Evolutionary conservation across 306 rosid genomes (phyloP), one percentile per base, ranked within the genome.

Genomic region (Gynostemma pentaphyllum): DNA sequence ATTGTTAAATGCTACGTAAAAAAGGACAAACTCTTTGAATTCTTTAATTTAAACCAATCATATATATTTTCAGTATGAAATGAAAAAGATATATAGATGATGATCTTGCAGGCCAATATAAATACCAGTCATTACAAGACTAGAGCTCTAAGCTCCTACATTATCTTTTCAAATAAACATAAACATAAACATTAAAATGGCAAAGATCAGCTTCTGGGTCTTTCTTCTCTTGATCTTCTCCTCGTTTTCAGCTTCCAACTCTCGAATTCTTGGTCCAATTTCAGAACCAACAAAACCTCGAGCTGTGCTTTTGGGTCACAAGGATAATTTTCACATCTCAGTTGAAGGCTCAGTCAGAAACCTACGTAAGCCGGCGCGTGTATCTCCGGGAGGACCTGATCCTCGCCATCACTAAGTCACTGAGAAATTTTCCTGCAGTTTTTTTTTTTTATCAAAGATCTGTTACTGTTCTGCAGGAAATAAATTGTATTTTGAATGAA

Each of bases 371-470:
- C 21, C 2, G 48, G 39, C 37, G 3, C 67, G 67, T 13, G 27
- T 13, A 23, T 22, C 53, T 9, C 68, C 68, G 16, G 53, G 53
- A 44, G 68, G 68, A 48, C 68, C 68, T 14, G 68, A 63, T 28
- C 54, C 68, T 16, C 68, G 14, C 68, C 68, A 63, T 37, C 68
- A 63, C 52, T 63, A n/a, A 63, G n/a, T n/a, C n/a, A n/a, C n/a
- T n/a, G n/a, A n/a, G n/a, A n/a, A n/a, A n/a, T n/a, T n/a, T n/a
- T n/a, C n/a, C n/a, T n/a, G n/a, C n/a, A n/a, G n/a, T n/a, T n/a
- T n/a, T n/a, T n/a, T n/a, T n/a, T n/a, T n/a, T n/a, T n/a, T n/a
- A n/a, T n/a, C n/a, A n/a, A n/a, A n/a, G n/a, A n/a, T n/a, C n/a
- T n/a, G n/a, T n/a, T n/a, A n/a, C n/a, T n/a, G n/a, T n/a, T n/a